These are phyloP conservation scores for Ceratocystis variospora DNA, from an alignment of 2,329 filamentous ascomycete species.

Conservation along the genomic window DNA sequence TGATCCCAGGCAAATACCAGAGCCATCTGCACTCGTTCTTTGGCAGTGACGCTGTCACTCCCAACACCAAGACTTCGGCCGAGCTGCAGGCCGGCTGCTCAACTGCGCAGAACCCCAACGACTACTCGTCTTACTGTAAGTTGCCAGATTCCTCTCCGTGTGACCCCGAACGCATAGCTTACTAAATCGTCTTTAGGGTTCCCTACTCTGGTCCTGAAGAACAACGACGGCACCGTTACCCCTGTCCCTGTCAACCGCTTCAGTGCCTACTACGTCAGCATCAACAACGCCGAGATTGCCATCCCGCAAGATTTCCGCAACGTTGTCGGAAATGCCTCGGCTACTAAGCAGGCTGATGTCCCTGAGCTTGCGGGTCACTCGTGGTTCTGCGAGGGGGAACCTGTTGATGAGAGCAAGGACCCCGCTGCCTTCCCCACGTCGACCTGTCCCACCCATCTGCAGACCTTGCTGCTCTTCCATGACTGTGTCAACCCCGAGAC, in stretches of 20 bases:
- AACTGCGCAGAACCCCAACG: slow-evolving; percentile 34
- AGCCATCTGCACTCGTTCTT: slow-evolving; percentile 29
- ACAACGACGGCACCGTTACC: slow-evolving; percentile 25
- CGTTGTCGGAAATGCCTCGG: slow-evolving; percentile 30
- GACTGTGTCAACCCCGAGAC: slow-evolving; percentile 23
- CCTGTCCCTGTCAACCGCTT: slow-evolving; percentile 28
- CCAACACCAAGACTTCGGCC: slow-evolving; percentile 24
- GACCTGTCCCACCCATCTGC: slow-evolving; percentile 25
- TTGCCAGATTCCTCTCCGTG: not conserved
- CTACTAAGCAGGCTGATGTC: slow-evolving; percentile 22
- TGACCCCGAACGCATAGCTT: not conserved
- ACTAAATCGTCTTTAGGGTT: slow-evolving; percentile 23
- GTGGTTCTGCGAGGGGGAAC: slow-evolving; percentile 26
- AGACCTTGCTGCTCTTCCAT: slow-evolving; percentile 23
- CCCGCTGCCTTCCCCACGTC: slow-evolving; percentile 24
- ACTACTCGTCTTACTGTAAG: slow-evolving; percentile 33
- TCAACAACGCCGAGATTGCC: slow-evolving; percentile 31
- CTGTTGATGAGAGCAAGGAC: slow-evolving; percentile 20
- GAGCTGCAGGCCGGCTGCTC: slow-evolving; percentile 32
- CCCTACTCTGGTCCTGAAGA: slow-evolving; percentile 30
- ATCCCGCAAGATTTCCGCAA: slow-evolving; percentile 33
- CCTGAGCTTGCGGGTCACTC: slow-evolving; percentile 20
- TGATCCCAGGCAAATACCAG: slow-evolving; percentile 26
- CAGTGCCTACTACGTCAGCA: slow-evolving; percentile 33
- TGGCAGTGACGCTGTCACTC: slow-evolving; percentile 27